phyloP scores from a whole-genome alignment of 2,329 filamentous ascomycete species.

The Curvularia lunata region DNA sequence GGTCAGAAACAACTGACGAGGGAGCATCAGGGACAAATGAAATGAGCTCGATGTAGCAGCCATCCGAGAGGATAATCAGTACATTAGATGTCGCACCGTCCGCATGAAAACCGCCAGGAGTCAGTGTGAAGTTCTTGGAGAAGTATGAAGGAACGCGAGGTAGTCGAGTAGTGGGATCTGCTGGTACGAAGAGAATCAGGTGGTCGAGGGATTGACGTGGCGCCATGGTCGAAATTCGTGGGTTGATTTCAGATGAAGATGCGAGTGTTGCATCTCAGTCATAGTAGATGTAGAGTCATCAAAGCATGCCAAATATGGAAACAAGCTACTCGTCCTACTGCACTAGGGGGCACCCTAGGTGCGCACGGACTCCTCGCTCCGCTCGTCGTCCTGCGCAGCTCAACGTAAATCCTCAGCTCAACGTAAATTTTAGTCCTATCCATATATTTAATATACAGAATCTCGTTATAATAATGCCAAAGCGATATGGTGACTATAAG shows the following conservation, averaged over 20 bases:
- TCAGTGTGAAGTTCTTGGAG: conserved; percentile 62
- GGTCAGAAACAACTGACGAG: conserved; percentile 50
- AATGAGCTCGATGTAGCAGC: conserved; percentile 71
- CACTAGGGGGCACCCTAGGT: no score
- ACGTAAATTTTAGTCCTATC: no score
- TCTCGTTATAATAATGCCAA: no score
- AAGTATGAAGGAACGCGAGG: conserved; percentile 55
- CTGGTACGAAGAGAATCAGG: conserved; percentile 67
- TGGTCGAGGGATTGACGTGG: conserved; percentile 61
- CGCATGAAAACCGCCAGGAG: conserved; percentile 66
- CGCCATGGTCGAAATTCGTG: neutral
- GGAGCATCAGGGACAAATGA: conserved; percentile 54
- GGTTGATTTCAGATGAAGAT: neutral
- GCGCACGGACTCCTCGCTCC: no score
- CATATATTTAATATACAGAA: no score
- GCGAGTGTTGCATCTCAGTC: neutral
- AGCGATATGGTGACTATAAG: no score
- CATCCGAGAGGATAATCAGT: conserved; percentile 67
- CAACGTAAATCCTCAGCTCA: no score
- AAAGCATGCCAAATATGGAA: neutral
- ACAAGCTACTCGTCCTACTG: no score
- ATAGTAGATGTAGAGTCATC: neutral
- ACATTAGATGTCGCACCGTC: conserved; percentile 67
- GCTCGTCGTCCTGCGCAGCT: no score
- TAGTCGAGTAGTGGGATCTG: conserved; percentile 56